Percentiles rank a stretch among this genome's conserved stretches.
phyloP scores from a whole-genome alignment of 352 stramenopile genomes.

The Hyaloperonospora arabidopsidis region DNA sequence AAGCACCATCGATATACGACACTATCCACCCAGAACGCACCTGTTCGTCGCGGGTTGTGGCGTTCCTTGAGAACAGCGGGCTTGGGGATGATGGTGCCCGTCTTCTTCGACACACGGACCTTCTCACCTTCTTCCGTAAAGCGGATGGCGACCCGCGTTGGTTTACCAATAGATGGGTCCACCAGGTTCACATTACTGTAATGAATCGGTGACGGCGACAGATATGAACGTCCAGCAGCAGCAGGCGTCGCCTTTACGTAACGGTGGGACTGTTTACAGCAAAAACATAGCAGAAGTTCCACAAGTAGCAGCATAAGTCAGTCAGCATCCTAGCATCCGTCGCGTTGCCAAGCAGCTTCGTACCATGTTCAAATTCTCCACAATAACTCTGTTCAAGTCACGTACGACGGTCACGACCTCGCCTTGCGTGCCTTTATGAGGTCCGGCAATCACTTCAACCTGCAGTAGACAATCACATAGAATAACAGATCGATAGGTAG shows the following conservation, averaged over 20 bases:
- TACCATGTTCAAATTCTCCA: constrained; percentile 87
- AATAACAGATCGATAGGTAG: too few species aligned
- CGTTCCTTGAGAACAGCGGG: constrained; percentile 87
- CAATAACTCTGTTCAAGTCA: constrained; percentile 68
- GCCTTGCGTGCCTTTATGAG: constrained; percentile 78
- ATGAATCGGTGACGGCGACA: constrained; percentile 75
- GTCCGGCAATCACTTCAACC: constrained; percentile 77
- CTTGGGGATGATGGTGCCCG: constrained; percentile 92
- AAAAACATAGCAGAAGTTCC: background rate
- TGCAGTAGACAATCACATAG: constrained; percentile 11
- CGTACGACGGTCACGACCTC: constrained; percentile 65
- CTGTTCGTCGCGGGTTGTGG: constrained; percentile 73
- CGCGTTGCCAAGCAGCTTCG: background rate
- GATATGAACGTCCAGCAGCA: constrained; percentile 60
- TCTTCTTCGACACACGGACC: constrained; percentile 92
- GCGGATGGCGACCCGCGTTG: constrained; percentile 68
- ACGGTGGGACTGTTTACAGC: constrained; percentile 35
- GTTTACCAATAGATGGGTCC: constrained; percentile 72
- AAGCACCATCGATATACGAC: background rate
- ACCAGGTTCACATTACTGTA: constrained; percentile 85
- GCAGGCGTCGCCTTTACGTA: constrained; percentile 78
- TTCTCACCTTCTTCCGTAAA: constrained; percentile 91
- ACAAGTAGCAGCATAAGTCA: constrained; percentile 2
- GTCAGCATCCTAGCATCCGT: background rate
- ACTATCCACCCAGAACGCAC: constrained; percentile 16